Percentiles rank a stretch among this genome's conserved stretches.
Conservation (phyloP, 495 filamentous ascomycete genomes). For the Stereocaulon alpinum region DNA sequence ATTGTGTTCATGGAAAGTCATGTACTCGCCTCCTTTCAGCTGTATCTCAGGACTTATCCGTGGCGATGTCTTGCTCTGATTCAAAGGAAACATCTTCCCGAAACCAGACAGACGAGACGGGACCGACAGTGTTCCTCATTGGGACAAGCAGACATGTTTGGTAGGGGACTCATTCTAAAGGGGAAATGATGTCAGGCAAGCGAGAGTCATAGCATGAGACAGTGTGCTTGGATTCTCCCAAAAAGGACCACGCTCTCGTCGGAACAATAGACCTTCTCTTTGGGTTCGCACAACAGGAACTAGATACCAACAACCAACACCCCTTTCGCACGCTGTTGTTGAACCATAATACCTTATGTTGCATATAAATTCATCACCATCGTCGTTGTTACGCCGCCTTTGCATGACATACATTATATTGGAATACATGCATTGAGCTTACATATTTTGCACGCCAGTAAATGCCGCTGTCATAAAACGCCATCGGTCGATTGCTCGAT, state of each 20-base stretch:
- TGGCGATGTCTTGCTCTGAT: neutral
- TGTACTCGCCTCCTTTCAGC: neutral
- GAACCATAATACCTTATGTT: neutral
- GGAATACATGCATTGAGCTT: neutral
- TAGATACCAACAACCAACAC: neutral
- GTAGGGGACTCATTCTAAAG: too few relatives aligned
- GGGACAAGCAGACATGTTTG: too few relatives aligned
- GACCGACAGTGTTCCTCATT: too few relatives aligned
- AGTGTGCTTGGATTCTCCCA: too few relatives aligned
- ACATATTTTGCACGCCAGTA: neutral
- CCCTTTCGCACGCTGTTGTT: neutral
- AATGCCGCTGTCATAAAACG: slow-evolving; percentile 8
- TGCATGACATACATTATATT: neutral
- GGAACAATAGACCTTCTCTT: too few relatives aligned
- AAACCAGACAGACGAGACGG: neutral
- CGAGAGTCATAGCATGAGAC: too few relatives aligned
- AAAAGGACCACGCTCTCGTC: too few relatives aligned
- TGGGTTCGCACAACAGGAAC: too few relatives aligned
- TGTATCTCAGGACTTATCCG: neutral
- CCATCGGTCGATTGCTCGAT: neutral
- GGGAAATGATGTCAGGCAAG: too few relatives aligned
- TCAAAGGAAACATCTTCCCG: neutral
- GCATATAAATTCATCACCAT: neutral
- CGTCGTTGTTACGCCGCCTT: neutral
- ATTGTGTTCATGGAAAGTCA: neutral